phyloP scores from a whole-genome alignment of 2,329 filamentous ascomycete species.

The Aureobasidium sp. region DNA sequence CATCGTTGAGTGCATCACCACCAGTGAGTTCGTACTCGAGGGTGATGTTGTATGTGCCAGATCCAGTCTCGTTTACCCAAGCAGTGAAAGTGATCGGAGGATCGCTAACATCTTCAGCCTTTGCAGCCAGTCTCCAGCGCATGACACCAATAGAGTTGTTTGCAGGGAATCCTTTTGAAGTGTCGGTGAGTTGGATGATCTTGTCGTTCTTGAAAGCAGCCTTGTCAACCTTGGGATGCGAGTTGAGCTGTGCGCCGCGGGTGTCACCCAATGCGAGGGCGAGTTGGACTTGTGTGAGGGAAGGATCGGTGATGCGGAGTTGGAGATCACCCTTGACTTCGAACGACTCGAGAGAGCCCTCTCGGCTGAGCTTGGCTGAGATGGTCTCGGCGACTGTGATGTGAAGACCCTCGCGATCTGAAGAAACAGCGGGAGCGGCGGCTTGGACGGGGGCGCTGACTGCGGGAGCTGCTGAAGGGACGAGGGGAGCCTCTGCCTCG shows the following conservation, averaged over 20 bases:
- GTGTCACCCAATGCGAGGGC: conserved; percentile 66
- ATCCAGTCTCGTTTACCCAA: conserved; percentile 85
- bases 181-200: conserved; percentile 82
- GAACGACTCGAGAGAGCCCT: conserved; percentile 78
- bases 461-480: conserved; percentile 44
- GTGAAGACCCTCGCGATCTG: conserved; percentile 69
- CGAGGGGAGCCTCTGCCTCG: conserved; percentile 68
- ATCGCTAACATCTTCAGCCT: conserved; percentile 68
- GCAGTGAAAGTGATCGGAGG: conserved; percentile 94
- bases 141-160: conserved; percentile 91
- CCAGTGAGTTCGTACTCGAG: conserved; percentile 92
- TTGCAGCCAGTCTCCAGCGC: conserved; percentile 81
- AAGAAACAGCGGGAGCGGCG: conserved; percentile 45
- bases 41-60: conserved; percentile 78
- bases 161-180: conserved; percentile 78
- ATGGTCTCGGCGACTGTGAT: conserved; percentile 86
- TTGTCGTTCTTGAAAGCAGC: conserved; percentile 74
- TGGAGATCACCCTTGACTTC: conserved; percentile 88
- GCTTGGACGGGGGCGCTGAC: conserved; percentile 42
- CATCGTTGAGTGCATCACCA: conserved; percentile 69
- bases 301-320: conserved; percentile 78
- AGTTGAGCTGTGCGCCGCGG: conserved; percentile 83
- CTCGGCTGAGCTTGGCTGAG: conserved; percentile 76
- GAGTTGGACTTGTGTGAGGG: conserved; percentile 86
- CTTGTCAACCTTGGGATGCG: conserved; percentile 94